Evolutionary conservation across 2,329 filamentous ascomycete species (phyloP).

Genomic region (Blastomyces gilchristii): DNA sequence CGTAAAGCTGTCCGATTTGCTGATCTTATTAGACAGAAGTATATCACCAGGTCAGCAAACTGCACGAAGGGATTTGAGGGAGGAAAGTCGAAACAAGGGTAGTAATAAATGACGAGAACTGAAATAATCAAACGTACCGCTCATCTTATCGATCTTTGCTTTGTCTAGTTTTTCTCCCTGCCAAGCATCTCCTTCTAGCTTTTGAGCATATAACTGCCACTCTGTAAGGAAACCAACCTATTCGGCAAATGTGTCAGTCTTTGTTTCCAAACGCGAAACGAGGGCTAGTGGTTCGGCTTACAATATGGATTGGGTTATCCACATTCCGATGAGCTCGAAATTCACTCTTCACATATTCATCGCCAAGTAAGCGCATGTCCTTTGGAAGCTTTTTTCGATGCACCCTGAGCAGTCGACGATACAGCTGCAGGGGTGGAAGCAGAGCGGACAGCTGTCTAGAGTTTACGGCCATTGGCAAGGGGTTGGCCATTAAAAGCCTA

Average conservation of each 20-base stretch:
- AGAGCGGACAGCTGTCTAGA: slow-evolving; percentile 51
- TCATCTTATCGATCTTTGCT: slow-evolving; percentile 84
- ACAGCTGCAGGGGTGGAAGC: slow-evolving; percentile 78
- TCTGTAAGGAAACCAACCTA: slow-evolving; percentile 92
- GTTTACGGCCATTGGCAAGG: slow-evolving; percentile 30
- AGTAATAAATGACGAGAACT: not conserved
- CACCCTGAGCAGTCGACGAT: slow-evolving; percentile 73
- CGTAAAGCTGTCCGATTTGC: slow-evolving; percentile 86
- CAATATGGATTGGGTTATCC: slow-evolving; percentile 87
- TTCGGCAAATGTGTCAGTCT: slow-evolving; percentile 4
- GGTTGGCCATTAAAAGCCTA: slow-evolving; percentile 33
- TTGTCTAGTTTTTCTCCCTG: slow-evolving; percentile 72
- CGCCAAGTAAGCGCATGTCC: slow-evolving; percentile 71
- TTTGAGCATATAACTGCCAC: slow-evolving; percentile 92
- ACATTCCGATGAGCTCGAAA: slow-evolving; percentile 73
- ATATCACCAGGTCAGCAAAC: slow-evolving; percentile 5
- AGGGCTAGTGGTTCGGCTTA: slow-evolving; percentile 38
- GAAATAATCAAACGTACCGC: slow-evolving; percentile 50
- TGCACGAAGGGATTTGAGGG: not conserved
- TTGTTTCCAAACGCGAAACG: not conserved
- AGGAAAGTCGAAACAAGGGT: slow-evolving; percentile 1
- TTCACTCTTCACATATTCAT: slow-evolving; percentile 87
- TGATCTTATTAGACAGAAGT: slow-evolving; percentile 52
- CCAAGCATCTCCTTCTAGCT: slow-evolving; percentile 81
- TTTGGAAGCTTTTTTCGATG: slow-evolving; percentile 67